These are phyloP conservation scores for Oidiodendron maius DNA, from an alignment of 495 filamentous ascomycete species.

Conservation along the genomic window DNA sequence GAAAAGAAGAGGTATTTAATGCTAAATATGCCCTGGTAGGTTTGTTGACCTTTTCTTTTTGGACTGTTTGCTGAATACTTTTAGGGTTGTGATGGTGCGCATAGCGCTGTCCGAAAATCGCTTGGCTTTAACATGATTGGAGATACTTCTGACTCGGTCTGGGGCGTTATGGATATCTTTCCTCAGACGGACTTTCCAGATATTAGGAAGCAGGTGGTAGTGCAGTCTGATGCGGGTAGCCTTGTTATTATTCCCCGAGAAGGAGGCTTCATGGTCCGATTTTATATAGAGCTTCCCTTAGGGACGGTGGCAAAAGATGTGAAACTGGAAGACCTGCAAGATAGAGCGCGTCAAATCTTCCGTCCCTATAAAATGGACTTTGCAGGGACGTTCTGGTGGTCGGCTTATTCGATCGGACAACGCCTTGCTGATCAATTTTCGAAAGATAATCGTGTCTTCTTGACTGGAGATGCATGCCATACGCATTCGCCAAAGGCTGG, in stretches of 20 bases:
- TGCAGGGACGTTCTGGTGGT: slow-evolving; percentile 52
- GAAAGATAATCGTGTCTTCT: slow-evolving; percentile 50
- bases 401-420: slow-evolving; percentile 61
- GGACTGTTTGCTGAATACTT: too few relatives aligned
- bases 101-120: slow-evolving; percentile 59
- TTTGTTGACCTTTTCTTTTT: too few relatives aligned
- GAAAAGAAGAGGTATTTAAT: slow-evolving; percentile 43
- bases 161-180: slow-evolving; percentile 82
- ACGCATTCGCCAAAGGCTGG: slow-evolving; percentile 70
- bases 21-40: slow-evolving; percentile 68
- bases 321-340: slow-evolving; percentile 54
- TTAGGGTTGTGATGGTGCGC: slow-evolving; percentile 71
- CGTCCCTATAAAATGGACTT: slow-evolving; percentile 40
- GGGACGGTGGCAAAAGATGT: slow-evolving; percentile 33
- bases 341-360: slow-evolving; percentile 53
- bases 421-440: slow-evolving; percentile 52
- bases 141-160: slow-evolving; percentile 67
- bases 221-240: slow-evolving; percentile 49
- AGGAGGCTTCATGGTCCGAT: slow-evolving; percentile 50
- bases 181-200: slow-evolving; percentile 73
- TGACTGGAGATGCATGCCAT: slow-evolving; percentile 67
- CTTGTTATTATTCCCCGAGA: slow-evolving; percentile 63
- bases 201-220: slow-evolving; percentile 52
- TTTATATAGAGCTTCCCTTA: slow-evolving; percentile 54
- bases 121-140: slow-evolving; percentile 70